These are phyloP conservation scores for Alopecurus myosuroides DNA, from an alignment of 176 grass and related monocot species.

Conservation along the genomic window DNA sequence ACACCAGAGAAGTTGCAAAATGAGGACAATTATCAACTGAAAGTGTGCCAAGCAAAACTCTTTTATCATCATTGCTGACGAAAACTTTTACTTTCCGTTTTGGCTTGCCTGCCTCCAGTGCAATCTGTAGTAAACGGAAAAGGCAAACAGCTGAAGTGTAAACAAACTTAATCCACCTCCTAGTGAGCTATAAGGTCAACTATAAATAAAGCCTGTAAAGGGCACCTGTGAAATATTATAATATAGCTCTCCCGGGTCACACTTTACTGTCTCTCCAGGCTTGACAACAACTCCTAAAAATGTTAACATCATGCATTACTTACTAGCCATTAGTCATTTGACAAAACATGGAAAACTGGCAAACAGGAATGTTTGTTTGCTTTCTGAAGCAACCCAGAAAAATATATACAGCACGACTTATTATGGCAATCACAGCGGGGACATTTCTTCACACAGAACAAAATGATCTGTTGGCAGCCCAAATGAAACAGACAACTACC, in stretches of 20 bases:
- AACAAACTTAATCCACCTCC: not conserved
- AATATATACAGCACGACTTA: not conserved
- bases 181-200: not conserved
- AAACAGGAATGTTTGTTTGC: not conserved
- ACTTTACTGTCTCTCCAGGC: conserved; percentile 27
- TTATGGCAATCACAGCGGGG: not conserved
- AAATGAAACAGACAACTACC: not conserved
- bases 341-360: not conserved
- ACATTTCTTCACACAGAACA: not conserved
- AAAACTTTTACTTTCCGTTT: conserved; percentile 48
- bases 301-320: conserved; percentile 1
- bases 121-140: conserved; percentile 18
- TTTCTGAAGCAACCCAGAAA: not conserved
- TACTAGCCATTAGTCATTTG: not conserved
- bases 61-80: conserved; percentile 46
- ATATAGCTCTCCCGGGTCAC: conserved; percentile 22
- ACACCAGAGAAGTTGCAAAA: conserved; percentile 50
- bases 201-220: not conserved
- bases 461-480: not conserved
- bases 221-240: conserved; percentile 24
- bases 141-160: conserved; percentile 4
- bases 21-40: conserved; percentile 46
- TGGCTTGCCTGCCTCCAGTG: conserved; percentile 31
- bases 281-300: conserved; percentile 24
- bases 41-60: conserved; percentile 47